These are phyloP conservation scores for Candida verbasci DNA, from an alignment of 805 yeast genomes.

Conservation along the genomic window DNA sequence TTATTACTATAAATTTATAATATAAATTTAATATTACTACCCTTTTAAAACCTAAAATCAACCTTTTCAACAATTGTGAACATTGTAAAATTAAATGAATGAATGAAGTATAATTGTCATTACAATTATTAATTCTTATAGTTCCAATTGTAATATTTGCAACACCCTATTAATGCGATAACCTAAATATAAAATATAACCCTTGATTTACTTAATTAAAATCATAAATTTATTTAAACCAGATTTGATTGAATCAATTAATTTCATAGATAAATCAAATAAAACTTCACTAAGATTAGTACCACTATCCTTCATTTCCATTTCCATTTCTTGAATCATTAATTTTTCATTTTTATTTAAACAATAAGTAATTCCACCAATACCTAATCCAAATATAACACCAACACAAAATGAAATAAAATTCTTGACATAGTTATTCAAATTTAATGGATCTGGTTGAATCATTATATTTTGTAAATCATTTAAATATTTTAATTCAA, in stretches of 20 bases:
- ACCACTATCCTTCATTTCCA: no score
- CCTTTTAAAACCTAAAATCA: no score
- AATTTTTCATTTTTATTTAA: neutral
- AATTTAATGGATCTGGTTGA: constrained; percentile 24
- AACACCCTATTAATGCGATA: no score
- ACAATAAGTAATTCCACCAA: constrained; percentile 19
- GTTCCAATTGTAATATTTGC: no score
- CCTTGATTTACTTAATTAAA: no score
- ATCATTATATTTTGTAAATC: constrained; percentile 24
- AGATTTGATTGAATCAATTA: neutral
- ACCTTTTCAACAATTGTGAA: no score
- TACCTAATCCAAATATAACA: constrained; percentile 35
- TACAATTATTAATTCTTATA: no score
- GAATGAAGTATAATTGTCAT: neutral
- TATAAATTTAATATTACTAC: no score
- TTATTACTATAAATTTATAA: no score
- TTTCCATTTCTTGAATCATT: neutral
- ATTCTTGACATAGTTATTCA: constrained; percentile 12
- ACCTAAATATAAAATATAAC: no score
- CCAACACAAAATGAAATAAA: constrained; percentile 31
- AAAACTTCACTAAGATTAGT: no score
- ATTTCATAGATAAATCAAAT: constrained; percentile 1
- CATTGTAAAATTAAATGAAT: no score
- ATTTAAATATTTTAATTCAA: constrained; percentile 23
- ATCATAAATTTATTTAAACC: constrained; percentile 1